These are phyloP conservation scores for Diaporthe capsici DNA, from an alignment of 2,329 filamentous ascomycete genomes.

Conservation along the genomic window DNA sequence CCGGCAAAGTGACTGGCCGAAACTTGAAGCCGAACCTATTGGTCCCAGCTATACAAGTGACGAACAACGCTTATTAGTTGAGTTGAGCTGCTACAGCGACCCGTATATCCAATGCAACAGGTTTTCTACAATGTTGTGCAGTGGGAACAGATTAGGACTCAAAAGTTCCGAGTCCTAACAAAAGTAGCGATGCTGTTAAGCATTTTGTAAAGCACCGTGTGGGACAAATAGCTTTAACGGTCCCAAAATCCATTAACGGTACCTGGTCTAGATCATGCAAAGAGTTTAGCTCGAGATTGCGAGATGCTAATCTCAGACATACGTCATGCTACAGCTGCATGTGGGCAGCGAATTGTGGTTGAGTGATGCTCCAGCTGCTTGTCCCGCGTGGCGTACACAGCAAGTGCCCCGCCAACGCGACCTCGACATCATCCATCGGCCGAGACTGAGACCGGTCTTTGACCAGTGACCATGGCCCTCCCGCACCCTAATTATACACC, in stretches of 20 bases:
- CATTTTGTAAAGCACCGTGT: neutral
- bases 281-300: slow-evolving; percentile 19
- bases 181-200: too few species aligned
- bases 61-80: neutral
- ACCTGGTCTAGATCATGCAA: neutral
- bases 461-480: slow-evolving; percentile 26
- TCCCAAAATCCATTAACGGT: neutral
- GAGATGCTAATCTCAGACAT: slow-evolving; percentile 26
- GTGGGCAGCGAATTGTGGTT: slow-evolving; percentile 10
- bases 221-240: neutral
- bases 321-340: slow-evolving; percentile 47
- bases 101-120: neutral
- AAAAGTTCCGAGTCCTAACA: neutral
- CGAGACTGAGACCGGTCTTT: slow-evolving; percentile 8
- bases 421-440: slow-evolving; percentile 22
- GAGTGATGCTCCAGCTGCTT: slow-evolving; percentile 12
- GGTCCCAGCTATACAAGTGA: neutral
- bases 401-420: slow-evolving; percentile 34
- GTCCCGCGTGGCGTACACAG: neutral
- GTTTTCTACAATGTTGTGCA: neutral
- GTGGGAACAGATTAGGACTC: neutral
- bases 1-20: neutral
- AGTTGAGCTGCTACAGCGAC: neutral
- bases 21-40: neutral
- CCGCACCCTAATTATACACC: slow-evolving; percentile 24